Conservation (phyloP, 2,329 filamentous ascomycete species). For the Metarhizium humberi region DNA sequence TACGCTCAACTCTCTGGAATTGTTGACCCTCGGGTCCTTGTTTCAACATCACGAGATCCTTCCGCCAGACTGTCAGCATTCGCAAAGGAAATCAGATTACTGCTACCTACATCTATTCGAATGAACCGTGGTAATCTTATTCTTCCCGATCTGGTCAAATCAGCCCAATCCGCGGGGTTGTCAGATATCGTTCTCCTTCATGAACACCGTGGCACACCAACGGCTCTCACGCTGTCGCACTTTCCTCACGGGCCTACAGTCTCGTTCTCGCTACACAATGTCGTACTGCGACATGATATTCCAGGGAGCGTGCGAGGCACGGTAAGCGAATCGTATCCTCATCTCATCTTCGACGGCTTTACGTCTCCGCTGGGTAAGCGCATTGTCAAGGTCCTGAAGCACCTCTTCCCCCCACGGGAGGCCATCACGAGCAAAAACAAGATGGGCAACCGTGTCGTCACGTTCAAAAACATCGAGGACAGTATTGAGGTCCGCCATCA, state of each 20-base stretch:
- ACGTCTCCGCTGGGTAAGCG: conserved; percentile 69
- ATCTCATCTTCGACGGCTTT: conserved; percentile 94
- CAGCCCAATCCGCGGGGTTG: conserved; percentile 70
- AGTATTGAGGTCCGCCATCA: conserved; percentile 75
- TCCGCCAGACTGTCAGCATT: conserved; percentile 80
- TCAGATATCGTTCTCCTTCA: conserved; percentile 82
- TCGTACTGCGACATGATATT: conserved; percentile 86
- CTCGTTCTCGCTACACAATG: conserved; percentile 85
- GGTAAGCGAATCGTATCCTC: conserved; percentile 85
- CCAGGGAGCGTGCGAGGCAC: conserved; percentile 80
- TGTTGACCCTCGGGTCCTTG: conserved; percentile 77
- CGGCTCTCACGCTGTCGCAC: conserved; percentile 78
- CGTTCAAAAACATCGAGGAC: conserved; percentile 90
- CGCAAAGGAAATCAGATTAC: conserved; percentile 78
- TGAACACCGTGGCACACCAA: conserved; percentile 88
- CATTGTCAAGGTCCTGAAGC: conserved; percentile 84
- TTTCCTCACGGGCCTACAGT: conserved; percentile 74
- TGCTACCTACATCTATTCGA: conserved; percentile 77
- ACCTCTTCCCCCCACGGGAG: conserved; percentile 87
- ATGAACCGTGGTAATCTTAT: conserved; percentile 89
- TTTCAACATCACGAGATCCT: conserved; percentile 85
- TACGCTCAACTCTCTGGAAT: conserved; percentile 87
- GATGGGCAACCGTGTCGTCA: conserved; percentile 80
- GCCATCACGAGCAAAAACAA: conserved; percentile 61
- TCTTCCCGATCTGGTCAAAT: conserved; percentile 73